phyloP scores from a whole-genome alignment of 2,329 filamentous ascomycete genomes.

The Penicillium sp. region DNA sequence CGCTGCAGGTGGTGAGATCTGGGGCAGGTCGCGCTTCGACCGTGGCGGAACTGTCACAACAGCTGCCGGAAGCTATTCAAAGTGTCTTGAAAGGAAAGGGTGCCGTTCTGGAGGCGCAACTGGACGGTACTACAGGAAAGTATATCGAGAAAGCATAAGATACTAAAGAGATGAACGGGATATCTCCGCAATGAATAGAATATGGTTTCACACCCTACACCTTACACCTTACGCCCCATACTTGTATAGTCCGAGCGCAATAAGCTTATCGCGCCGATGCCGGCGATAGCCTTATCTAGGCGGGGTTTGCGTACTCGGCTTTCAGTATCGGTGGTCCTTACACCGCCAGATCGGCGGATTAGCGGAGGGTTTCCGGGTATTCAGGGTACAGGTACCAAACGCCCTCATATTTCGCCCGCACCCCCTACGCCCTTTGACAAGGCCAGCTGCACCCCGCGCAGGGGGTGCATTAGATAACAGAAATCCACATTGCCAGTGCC shows the following conservation, averaged over 20 bases:
- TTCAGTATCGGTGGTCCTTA: constrained; percentile 4
- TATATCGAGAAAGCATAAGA: constrained; percentile 32
- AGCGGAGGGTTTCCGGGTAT: neutral
- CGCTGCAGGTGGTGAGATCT: constrained; percentile 60
- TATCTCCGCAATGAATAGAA: neutral
- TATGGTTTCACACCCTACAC: neutral
- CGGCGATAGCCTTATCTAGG: constrained; percentile 38
- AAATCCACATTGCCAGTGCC: constrained; percentile 1
- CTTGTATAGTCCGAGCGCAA: constrained; percentile 1
- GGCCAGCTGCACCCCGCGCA: constrained; percentile 3
- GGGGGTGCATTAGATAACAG: constrained; percentile 18
- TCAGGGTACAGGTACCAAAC: neutral
- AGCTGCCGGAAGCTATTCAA: constrained; percentile 58
- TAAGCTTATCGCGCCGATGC: constrained; percentile 31
- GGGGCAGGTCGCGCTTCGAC: constrained; percentile 60
- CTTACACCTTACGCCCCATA: neutral
- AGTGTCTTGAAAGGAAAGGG: constrained; percentile 56
- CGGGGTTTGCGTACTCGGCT: constrained; percentile 20
- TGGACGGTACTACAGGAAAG: constrained; percentile 57
- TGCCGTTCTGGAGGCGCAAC: constrained; percentile 62
- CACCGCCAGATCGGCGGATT: constrained; percentile 1
- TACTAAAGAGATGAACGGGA: neutral
- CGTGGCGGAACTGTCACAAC: constrained; percentile 53
- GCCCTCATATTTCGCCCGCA: constrained; percentile 1
- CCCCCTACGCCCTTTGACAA: constrained; percentile 21